Base-by-base conservation (phyloP, 2,329 filamentous ascomycete genomes). In the Rosellinia necatrix region DNA sequence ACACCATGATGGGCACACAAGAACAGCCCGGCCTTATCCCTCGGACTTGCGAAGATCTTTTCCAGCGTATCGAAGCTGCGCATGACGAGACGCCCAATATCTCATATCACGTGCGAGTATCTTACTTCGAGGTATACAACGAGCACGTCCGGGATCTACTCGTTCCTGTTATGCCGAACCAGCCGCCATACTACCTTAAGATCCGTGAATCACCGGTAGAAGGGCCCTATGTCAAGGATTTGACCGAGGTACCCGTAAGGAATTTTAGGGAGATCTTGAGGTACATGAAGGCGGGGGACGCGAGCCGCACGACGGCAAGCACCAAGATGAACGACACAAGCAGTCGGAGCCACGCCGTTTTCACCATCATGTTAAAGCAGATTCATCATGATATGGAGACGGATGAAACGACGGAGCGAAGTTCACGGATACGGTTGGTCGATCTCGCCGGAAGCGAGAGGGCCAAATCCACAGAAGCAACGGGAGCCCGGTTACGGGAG, bases 301-400 rank as follows among this genome's bases (percentile, higher is more conserved):
- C 83, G 62, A 96, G 90, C 55, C 87, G 94, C 43, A 97, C 94
- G 0, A 88, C 85, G 17, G 94, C 94, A 12, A 92, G 90, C 70
- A 99, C 94, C 57, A 97, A 97, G 77, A 99, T 99, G 94, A 99
- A 99, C 75, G 94, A 99, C 74, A 97, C 93, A 2, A 96, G 91
- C 50, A 96, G 91, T 61, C 90, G 94, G 72, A 96, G 92, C 62
- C 94, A 99, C 70, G 92, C 94, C 6, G 94, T 99, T 55, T 99
- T 99, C 74, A 99, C 94, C 24, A 94, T 99, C 66, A 94, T 96
- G 77, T 81, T 99, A 56, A 97, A 96, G 76, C 94, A 97, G 74
- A 99, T 99, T 63, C 92, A 97, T 70, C 93, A 97, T 75, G 93
- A 97, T 67, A 88, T 97, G 76, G 89, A 92, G 49, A 96, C 92